Evolutionary conservation across 1,284 basidiomycete species (phyloP), one percentile per base, ranked within the genome.

Genomic region (Ceratobasidium sp.): DNA sequence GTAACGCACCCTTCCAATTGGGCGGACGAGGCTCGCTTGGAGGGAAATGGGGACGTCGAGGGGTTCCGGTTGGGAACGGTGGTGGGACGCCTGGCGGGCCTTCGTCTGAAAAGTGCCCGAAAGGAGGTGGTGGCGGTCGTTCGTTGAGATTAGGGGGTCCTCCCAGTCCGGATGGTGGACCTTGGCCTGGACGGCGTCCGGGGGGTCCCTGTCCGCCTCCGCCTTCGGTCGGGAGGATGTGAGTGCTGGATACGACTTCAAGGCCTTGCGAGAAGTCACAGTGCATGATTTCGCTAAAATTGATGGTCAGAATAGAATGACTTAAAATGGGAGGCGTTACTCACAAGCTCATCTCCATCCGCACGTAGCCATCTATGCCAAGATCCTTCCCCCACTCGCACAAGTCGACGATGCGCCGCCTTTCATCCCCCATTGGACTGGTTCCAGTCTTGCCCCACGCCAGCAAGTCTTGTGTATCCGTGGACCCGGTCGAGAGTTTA

Each of bases 271-370:
- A 81, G 73, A 87, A 83, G 76, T 86, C 79, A 75, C 86, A 87
- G 3, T 86, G 76, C 84, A 87, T 86, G 30, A 85, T 80, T 77
- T 88, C 86, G 67, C 86, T 87, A 70, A 8, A 18, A 52, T 3
- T n/a, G n/a, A 18, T 18, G 30, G 57, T 46, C 13, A 58, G 64
- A 47, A 44, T 32, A 30, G 8, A 30, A 11, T 32, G 16, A 23
- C 3, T 23, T 18, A n/a, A n/a, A 23, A 5, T 26, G 13, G 28
- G n/a, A 26, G 32, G 47, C 21, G 41, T 41, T 13, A 77, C 84
- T 77, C 74, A 86, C 85, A 86, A 86, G 74, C 82, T 79, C 80
- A 84, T 82, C 78, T 85, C 83, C 85, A 86, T 86, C 75, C 85
- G 80, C 21, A 83, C 79, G 44, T 82, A 83, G 0, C 80, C 83